Percentiles rank a stretch among this genome's conserved stretches.
Evolutionary conservation across 2,329 filamentous ascomycete genomes (phyloP).

Genomic region (Incumbomyces lentus): DNA sequence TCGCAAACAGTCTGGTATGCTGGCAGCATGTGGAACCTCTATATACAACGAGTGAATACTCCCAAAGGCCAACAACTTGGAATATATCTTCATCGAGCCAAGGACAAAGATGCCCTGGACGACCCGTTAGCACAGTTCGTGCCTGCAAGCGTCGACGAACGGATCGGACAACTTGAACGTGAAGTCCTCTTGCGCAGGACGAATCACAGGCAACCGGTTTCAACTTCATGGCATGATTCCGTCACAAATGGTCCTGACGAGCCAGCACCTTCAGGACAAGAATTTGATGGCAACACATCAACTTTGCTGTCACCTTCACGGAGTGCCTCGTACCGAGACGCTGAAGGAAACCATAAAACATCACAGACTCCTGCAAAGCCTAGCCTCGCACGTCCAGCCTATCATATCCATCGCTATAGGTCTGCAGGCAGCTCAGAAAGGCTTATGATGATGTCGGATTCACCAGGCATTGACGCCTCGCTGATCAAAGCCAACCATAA

Average conservation of each 20-base stretch:
- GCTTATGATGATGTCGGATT: slow-evolving; percentile 1
- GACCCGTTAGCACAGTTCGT: slow-evolving; percentile 26
- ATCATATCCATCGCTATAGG: background rate
- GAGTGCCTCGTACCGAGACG: slow-evolving; percentile 36
- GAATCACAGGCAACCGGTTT: slow-evolving; percentile 18
- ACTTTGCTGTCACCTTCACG: slow-evolving; percentile 4
- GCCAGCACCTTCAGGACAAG: slow-evolving; percentile 8
- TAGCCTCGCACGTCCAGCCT: slow-evolving; percentile 1
- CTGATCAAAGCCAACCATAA: slow-evolving; percentile 20
- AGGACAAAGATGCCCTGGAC: slow-evolving; percentile 41
- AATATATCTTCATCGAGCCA: slow-evolving; percentile 49
- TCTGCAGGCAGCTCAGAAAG: background rate
- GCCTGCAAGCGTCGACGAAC: slow-evolving; percentile 40
- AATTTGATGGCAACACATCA: slow-evolving; percentile 8
- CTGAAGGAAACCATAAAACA: slow-evolving; percentile 27
- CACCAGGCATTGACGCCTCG: slow-evolving; percentile 22
- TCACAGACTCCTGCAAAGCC: slow-evolving; percentile 12
- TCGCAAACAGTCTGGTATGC: slow-evolving; percentile 50
- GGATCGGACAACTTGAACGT: slow-evolving; percentile 44
- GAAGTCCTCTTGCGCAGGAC: slow-evolving; percentile 39
- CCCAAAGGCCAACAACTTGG: slow-evolving; percentile 47
- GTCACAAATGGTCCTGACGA: slow-evolving; percentile 13
- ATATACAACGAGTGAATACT: slow-evolving; percentile 49
- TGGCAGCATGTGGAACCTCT: slow-evolving; percentile 51
- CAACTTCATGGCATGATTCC: slow-evolving; percentile 8